Percentiles rank a stretch among this genome's conserved stretches.
These are phyloP conservation scores for Tephrocybe sp. DNA, from an alignment of 768 basidiomycete genomes.

Conservation along the genomic window DNA sequence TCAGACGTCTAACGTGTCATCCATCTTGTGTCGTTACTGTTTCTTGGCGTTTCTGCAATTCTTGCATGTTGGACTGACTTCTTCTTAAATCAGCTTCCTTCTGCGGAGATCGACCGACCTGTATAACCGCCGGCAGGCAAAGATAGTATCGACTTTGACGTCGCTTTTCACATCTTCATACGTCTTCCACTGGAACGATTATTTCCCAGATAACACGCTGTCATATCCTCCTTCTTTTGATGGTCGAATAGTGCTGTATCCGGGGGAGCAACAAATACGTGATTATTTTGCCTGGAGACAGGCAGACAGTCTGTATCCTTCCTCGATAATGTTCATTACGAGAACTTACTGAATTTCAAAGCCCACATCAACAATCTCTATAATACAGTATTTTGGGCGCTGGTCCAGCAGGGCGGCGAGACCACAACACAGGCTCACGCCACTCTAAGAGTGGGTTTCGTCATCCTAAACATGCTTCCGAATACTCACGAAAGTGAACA, in stretches of 20 bases:
- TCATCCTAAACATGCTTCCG: background rate
- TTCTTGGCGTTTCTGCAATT: background rate
- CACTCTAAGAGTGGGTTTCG: constrained; percentile 59
- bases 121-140: constrained; percentile 85
- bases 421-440: constrained; percentile 81
- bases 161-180: constrained; percentile 92
- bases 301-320: constrained; percentile 74
- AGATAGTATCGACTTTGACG: constrained; percentile 80
- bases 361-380: constrained; percentile 98
- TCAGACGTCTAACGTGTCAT: no score
- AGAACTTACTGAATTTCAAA: constrained; percentile 30
- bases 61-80: background rate
- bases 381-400: constrained; percentile 95
- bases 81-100: constrained; percentile 67
- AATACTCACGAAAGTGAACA: constrained; percentile 27
- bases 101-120: constrained; percentile 72
- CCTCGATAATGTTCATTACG: background rate
- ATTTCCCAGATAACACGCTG: constrained; percentile 72
- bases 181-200: constrained; percentile 80
- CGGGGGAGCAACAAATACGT: constrained; percentile 63
- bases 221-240: constrained; percentile 92
- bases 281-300: constrained; percentile 98
- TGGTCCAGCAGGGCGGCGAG: constrained; percentile 81
- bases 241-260: constrained; percentile 84
- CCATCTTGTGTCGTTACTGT: no score